A percentile compares a stretch with the other conserved stretches of the same genome.
Conservation (phyloP, 352 stramenopile genomes). For the Globisporangium acanthophoron region DNA sequence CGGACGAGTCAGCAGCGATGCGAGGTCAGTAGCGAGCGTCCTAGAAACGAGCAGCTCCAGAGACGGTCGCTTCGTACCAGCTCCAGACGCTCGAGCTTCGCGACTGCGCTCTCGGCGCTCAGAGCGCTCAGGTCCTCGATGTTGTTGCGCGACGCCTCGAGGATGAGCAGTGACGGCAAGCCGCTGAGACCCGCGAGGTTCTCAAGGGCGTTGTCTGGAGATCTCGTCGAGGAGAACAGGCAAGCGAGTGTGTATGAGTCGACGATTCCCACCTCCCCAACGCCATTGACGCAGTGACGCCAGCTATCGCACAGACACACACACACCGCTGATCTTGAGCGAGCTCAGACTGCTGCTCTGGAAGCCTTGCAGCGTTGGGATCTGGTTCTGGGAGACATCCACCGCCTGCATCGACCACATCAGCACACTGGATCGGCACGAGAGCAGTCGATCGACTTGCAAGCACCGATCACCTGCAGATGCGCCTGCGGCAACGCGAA, state of each 20-base stretch:
- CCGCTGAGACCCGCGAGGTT: constrained; percentile 38
- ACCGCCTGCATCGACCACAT: constrained; percentile 26
- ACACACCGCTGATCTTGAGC: constrained; percentile 54
- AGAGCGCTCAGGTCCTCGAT: constrained; percentile 43
- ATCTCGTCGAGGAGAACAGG: constrained; percentile 1
- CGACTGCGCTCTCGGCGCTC: constrained; percentile 16
- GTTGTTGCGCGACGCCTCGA: constrained; percentile 52
- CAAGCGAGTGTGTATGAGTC: neutral
- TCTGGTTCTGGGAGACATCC: constrained; percentile 67
- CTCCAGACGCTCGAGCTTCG: constrained; percentile 47
- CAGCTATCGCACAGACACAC: too few species aligned
- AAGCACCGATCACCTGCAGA: constrained; percentile 32
- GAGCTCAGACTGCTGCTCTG: constrained; percentile 40
- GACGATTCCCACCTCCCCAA: neutral
- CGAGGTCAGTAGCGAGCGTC: neutral
- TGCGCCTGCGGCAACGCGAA: constrained; percentile 44
- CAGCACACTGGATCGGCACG: neutral
- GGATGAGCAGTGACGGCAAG: constrained; percentile 37
- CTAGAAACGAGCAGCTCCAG: neutral
- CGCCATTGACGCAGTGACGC: neutral
- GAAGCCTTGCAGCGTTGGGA: constrained; percentile 45
- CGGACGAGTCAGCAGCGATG: neutral
- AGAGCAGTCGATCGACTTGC: neutral
- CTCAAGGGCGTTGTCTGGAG: constrained; percentile 45
- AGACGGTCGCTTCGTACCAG: constrained; percentile 22